Conservation (phyloP, 441 rosid species). For the Raphanus hybrid region DNA sequence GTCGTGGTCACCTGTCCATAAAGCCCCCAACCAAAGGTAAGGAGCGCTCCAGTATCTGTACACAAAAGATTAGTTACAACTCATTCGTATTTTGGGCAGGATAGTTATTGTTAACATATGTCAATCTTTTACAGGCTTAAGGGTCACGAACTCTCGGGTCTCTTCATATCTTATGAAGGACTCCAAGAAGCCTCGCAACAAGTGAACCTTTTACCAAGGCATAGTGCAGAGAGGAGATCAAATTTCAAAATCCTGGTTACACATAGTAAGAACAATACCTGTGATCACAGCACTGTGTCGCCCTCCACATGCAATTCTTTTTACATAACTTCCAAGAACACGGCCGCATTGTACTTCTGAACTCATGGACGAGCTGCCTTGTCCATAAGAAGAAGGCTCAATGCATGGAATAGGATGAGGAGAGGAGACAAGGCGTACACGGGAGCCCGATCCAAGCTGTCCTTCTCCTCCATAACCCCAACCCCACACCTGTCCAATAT, state of each 20-base stretch:
- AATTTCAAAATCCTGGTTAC: neutral
- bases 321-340: slow-evolving; percentile 88
- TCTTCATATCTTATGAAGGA: neutral
- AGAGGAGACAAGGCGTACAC: slow-evolving; percentile 88
- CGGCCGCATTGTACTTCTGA: slow-evolving; percentile 63
- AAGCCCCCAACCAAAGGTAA: slow-evolving; percentile 99
- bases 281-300: slow-evolving; percentile 94
- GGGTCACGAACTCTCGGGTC: neutral
- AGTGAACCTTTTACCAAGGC: slow-evolving; percentile 7
- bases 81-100: neutral
- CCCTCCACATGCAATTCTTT: slow-evolving; percentile 93
- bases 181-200: slow-evolving; percentile 6
- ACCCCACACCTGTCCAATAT: slow-evolving; percentile 99
- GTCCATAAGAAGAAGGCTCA: slow-evolving; percentile 63
- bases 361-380: slow-evolving; percentile 53
- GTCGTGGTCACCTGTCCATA: slow-evolving; percentile 88
- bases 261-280: slow-evolving; percentile 45
- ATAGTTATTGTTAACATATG: neutral
- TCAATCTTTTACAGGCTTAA: slow-evolving; percentile 15
- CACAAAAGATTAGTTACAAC: slow-evolving; percentile 30
- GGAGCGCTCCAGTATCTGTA: slow-evolving; percentile 96
- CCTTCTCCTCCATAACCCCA: slow-evolving; percentile 99
- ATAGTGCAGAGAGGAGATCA: slow-evolving; percentile 4
- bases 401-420: slow-evolving; percentile 88
- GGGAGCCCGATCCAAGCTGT: slow-evolving; percentile 97